Evolutionary conservation across 1,139 yeast genomes (phyloP).

Genomic region (Taiozyma sp.): DNA sequence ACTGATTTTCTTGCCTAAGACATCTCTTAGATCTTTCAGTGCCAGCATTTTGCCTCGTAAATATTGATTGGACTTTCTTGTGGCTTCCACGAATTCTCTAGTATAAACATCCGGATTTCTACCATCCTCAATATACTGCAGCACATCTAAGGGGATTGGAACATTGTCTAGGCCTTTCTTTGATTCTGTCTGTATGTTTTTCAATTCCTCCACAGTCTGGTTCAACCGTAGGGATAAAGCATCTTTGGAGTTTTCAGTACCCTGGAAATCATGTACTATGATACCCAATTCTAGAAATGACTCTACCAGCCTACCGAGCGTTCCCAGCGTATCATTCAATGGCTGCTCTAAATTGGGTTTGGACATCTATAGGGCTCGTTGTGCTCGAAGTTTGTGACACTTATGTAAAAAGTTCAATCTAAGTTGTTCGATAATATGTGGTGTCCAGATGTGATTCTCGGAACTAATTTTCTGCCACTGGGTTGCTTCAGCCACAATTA

Average conservation of each 20-base stretch:
- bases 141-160: conserved; percentile 71
- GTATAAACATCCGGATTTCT: conserved; percentile 96
- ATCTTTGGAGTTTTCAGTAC: conserved; percentile 61
- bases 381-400: not conserved
- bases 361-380: not conserved
- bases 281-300: conserved; percentile 86
- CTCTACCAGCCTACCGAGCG: conserved; percentile 71
- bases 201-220: conserved; percentile 32
- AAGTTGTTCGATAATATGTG: not conserved
- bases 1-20: conserved; percentile 62
- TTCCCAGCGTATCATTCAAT: conserved; percentile 47
- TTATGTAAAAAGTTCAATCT: not conserved
- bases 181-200: conserved; percentile 27
- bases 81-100: conserved; percentile 91
- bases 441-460: not conserved
- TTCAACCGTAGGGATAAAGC: conserved; percentile 42
- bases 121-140: conserved; percentile 89
- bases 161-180: conserved; percentile 31
- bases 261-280: conserved; percentile 89
- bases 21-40: conserved; percentile 52
- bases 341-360: conserved; percentile 29
- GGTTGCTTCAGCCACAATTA: not conserved
- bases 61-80: conserved; percentile 82
- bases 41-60: conserved; percentile 79
- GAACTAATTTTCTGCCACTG: not conserved